Evolutionary conservation across 2,329 filamentous ascomycete genomes (phyloP), one percentile per base, ranked within the genome.

Genomic region (Alternaria dauci): DNA sequence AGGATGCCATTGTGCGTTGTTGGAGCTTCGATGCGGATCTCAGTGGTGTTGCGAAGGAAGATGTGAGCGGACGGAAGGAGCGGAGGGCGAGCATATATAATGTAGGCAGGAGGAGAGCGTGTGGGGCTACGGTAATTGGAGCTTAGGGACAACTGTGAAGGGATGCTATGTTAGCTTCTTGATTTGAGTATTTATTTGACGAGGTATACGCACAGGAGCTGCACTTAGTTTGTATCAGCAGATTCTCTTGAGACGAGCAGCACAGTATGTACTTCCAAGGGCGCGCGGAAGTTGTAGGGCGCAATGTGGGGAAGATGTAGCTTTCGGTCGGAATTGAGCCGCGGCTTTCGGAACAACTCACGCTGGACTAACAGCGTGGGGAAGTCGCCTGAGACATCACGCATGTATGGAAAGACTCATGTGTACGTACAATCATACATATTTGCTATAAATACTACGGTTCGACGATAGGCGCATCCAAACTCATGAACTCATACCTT

Each of bases 401-500:
- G 16, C 25, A 41, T 12, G 38, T 23, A 23, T 8, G 12, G 51
- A 3, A 18, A 36, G 38, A n/a, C 36, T 14, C 25, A 41, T n/a
- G 7, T 52, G n/a, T 39, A 18, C 7, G 25, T 42, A 41, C 34
- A 14, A 26, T 12, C 8, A 44, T 25, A 42, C 20, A n/a, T 52
- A 46, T 56, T 62, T 30, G 23, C 25, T 62, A 59, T 50, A 59
- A 43, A 32, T 30, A 64, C 62, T 66, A 68, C 59, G 44, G 42
- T 46, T 61, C 60, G 25, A 52, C 41, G 34, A 20, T 56, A 58
- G 54, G 50, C 48, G 58, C 59, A 56, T 64, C 44, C 57, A 65
- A 67, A 60, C 42, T 70, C 71, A 65, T 71, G 46, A 70, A 62
- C 51, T 72, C 68, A 61, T 70, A 58, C 64, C 67, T 66, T 65